Base-by-base conservation (phyloP, 805 yeast species). In the Metschnikowia arizonensis region DNA sequence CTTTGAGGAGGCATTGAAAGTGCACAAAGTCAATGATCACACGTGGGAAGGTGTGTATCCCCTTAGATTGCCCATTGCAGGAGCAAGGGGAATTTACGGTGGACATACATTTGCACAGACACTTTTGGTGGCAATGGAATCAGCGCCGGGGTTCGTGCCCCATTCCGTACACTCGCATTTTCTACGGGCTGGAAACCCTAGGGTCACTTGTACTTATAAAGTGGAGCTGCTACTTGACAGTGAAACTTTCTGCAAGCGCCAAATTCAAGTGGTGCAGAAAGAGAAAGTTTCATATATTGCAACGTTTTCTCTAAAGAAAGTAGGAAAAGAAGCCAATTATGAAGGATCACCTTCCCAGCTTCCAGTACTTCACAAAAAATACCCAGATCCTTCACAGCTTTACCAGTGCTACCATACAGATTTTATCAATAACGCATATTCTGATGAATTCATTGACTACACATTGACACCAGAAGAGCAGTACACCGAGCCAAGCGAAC, bases 91-190 rank as follows among this genome's bases (percentile, higher is more conserved):
- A 1, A 78, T 83, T 0, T 83, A 82, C 64, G 89, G 89, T 2
- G 89, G 90, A 8, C 79, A 82, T 15, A 64, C 79, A 34, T 79
- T 81, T 14, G 85, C 86, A 0, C 89, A 83, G 54, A 68, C 88
- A 2, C 61, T 83, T 3, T 60, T 76, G 47, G 87, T 86, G 5
- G 81, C 84, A 2, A 65, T 82, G 28, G 68, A 73, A 40, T 74
- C 80, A 6, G 64, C 72, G 1, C 66, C 56, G 18, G 52, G 53
- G 23, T 60, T 55, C 26, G 68, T 79, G 5, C 88, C 89, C 1
- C 72, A 76, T 28, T 76, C 87, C 9, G 63, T 81, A 45, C 89
- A 83, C 57, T 73, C 82, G 14, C 81, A 78, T 58, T 84, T 84
- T 55, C 58, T 84, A 6, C 61, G 65, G 12, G 78, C 83, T 1